Evolutionary conservation across 164 flowering plant genomes (phyloP).

Genomic region (Vitis rupestris): DNA sequence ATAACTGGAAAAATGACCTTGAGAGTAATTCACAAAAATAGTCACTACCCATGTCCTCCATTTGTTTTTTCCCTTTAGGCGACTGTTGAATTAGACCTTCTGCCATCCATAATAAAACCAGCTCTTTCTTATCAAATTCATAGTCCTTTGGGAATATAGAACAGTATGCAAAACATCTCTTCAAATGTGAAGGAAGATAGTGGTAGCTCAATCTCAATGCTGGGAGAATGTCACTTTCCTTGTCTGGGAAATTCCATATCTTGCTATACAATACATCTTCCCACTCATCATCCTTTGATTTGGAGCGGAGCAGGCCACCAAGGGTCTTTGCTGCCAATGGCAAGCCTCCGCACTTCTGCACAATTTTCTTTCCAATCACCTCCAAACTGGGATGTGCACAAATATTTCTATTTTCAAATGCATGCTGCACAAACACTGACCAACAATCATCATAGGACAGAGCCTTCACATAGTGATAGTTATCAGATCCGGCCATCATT

Average conservation of each 20-base stretch:
- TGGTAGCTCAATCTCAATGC: background rate
- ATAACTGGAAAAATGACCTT: conserved; percentile 5
- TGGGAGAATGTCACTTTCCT: too few species aligned
- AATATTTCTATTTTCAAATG: too few species aligned
- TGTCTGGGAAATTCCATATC: background rate
- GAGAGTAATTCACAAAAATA: background rate
- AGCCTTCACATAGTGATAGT: too few species aligned
- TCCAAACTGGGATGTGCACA: too few species aligned
- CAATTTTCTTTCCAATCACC: too few species aligned
- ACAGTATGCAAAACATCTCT: conserved; percentile 12
- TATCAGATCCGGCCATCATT: too few species aligned
- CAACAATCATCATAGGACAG: too few species aligned
- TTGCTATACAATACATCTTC: background rate
- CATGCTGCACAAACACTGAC: too few species aligned
- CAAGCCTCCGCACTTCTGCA: too few species aligned
- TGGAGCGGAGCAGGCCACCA: too few species aligned
- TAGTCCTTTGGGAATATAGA: conserved; percentile 10
- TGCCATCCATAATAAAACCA: conserved; percentile 9
- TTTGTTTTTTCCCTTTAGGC: background rate
- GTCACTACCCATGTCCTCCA: conserved; percentile 2
- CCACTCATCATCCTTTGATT: too few species aligned
- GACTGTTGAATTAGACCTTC: background rate
- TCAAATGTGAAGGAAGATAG: background rate
- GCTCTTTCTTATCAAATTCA: background rate
- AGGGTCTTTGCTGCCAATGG: too few species aligned